phyloP scores from a whole-genome alignment of 1,284 basidiomycete genomes.

The Cryptococcus sp. region DNA sequence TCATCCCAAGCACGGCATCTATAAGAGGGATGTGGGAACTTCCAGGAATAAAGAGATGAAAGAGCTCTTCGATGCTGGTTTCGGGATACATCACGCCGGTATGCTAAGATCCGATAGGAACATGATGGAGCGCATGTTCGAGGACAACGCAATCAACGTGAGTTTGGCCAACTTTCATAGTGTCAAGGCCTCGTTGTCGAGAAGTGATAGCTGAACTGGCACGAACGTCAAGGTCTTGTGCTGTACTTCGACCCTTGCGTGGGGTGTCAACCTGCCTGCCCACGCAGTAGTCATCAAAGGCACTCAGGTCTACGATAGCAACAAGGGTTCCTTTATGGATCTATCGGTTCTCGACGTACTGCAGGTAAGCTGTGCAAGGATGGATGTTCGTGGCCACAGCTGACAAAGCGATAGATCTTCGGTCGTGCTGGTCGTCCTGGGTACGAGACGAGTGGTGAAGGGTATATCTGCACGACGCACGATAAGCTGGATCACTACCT shows the following conservation, averaged over 20 bases:
- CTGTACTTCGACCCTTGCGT: conserved; percentile 97
- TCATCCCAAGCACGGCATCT: conserved; percentile 73
- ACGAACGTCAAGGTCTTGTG: conserved; percentile 74
- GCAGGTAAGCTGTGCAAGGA: conserved; percentile 57
- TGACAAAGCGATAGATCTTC: conserved; percentile 64
- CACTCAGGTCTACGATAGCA: conserved; percentile 92
- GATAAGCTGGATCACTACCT: conserved; percentile 95
- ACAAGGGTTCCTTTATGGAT: conserved; percentile 86
- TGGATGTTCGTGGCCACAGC: neutral
- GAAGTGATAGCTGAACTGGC: neutral
- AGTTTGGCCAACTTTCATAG: conserved; percentile 1
- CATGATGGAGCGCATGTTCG: conserved; percentile 94
- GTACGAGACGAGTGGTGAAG: conserved; percentile 91
- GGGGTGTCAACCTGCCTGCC: conserved; percentile 99
- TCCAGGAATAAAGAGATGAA: conserved; percentile 96
- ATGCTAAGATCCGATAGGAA: conserved; percentile 95
- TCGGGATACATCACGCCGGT: conserved; percentile 98
- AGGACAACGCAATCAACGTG: conserved; percentile 87
- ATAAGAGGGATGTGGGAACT: conserved; percentile 73
- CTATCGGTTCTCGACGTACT: conserved; percentile 94
- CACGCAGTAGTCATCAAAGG: conserved; percentile 99
- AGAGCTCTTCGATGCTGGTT: conserved; percentile 86
- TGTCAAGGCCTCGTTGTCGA: neutral
- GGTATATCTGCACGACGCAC: conserved; percentile 91
- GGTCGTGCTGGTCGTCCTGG: conserved; percentile 97